Conservation (phyloP, 306 rosid species). For the Psophocarpus tetragonolobus region DNA sequence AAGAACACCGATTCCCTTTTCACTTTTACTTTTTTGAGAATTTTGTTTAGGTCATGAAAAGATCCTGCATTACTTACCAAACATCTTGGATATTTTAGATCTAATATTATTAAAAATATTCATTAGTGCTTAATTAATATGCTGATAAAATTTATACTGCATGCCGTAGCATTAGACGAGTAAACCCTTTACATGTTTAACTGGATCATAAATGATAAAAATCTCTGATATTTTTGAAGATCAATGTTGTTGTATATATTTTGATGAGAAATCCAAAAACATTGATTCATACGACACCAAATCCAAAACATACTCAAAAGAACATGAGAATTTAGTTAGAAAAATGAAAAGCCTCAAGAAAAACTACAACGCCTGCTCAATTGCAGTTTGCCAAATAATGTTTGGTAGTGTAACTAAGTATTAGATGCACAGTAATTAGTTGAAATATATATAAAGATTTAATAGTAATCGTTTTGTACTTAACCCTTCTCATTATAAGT, state of each 20-base stretch:
- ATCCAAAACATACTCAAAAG: neutral
- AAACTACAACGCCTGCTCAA: neutral
- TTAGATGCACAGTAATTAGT: too few relatives aligned
- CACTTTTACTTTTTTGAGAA: neutral
- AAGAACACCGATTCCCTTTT: neutral
- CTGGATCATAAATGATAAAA: neutral
- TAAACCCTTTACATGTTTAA: neutral
- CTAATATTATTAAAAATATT: neutral
- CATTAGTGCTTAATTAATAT: neutral
- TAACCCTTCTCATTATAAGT: too few relatives aligned
- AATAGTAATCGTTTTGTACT: too few relatives aligned
- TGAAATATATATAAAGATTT: too few relatives aligned
- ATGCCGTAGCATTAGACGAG: neutral
- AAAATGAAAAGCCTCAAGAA: neutral
- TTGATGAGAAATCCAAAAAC: neutral
- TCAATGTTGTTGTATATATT: neutral
- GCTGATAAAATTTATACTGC: neutral
- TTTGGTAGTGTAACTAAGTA: too few relatives aligned
- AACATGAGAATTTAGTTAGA: neutral
- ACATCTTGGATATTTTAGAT: neutral
- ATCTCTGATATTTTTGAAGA: neutral
- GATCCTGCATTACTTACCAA: neutral
- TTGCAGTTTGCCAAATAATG: too few relatives aligned
- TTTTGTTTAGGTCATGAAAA: neutral
- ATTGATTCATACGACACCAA: neutral